A percentile compares a stretch with the other conserved stretches of the same genome.
Evolutionary conservation across 2,329 filamentous ascomycete genomes (phyloP).

Genomic region (Podosphaera xanthii): DNA sequence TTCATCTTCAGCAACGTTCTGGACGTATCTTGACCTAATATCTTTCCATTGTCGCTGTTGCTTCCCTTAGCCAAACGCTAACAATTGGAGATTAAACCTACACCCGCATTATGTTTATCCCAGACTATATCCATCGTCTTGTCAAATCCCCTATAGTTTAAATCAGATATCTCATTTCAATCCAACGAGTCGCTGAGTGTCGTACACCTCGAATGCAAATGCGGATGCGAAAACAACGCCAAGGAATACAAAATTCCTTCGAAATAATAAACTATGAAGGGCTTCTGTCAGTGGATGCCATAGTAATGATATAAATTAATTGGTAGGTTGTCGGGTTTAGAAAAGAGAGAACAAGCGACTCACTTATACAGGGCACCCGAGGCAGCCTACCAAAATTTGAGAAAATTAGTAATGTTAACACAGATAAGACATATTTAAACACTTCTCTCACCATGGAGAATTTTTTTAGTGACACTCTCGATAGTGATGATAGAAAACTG

Average conservation of each 20-base stretch:
- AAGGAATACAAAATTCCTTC: constrained; percentile 73
- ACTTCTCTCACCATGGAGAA: constrained; percentile 14
- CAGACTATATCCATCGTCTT: constrained; percentile 62
- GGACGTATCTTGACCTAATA: constrained; percentile 74
- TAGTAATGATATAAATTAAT: not conserved
- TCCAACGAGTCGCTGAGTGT: constrained; percentile 6
- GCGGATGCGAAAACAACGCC: constrained; percentile 65
- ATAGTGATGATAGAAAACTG: not conserved
- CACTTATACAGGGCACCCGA: constrained; percentile 15
- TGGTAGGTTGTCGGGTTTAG: not conserved
- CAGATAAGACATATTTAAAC: not conserved
- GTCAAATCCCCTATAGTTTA: constrained; percentile 50
- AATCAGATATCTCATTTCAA: constrained; percentile 3
- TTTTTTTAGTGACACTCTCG: constrained; percentile 3
- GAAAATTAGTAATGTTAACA: constrained; percentile 6
- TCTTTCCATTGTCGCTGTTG: constrained; percentile 98
- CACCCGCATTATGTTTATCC: constrained; percentile 78
- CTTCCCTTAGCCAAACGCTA: not conserved
- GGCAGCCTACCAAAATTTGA: constrained; percentile 12
- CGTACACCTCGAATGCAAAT: constrained; percentile 88
- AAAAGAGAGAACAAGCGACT: constrained; percentile 7
- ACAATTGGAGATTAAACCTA: constrained; percentile 27
- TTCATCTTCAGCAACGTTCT: constrained; percentile 37
- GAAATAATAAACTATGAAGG: constrained; percentile 50
- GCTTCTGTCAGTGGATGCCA: not conserved